These are phyloP conservation scores for Camelina laxa DNA, from an alignment of 345 rosid genomes.

Conservation along the genomic window DNA sequence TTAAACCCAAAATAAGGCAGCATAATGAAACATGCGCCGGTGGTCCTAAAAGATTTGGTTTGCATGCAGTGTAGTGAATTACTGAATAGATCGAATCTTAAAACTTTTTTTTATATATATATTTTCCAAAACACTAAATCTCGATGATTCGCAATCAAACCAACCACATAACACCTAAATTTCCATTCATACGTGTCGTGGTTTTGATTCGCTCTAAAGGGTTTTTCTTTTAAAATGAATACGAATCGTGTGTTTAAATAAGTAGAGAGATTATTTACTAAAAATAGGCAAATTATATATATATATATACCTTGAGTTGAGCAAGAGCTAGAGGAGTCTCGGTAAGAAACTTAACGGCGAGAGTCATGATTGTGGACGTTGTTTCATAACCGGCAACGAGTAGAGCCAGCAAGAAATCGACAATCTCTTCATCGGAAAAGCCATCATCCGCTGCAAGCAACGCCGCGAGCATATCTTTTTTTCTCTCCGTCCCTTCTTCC, in stretches of 20 bases:
- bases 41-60: slow-evolving; percentile 25
- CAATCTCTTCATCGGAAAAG: slow-evolving; percentile 85
- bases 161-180: slow-evolving; percentile 41
- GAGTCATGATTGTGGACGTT: slow-evolving; percentile 93
- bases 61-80: slow-evolving; percentile 38
- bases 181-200: slow-evolving; percentile 27
- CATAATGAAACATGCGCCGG: slow-evolving; percentile 30
- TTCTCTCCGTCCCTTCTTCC: slow-evolving; percentile 46
- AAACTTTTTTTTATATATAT: neutral
- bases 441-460: slow-evolving; percentile 67
- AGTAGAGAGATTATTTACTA: neutral
- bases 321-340: slow-evolving; percentile 91
- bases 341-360: slow-evolving; percentile 91
- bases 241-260: neutral
- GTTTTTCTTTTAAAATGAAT: neutral
- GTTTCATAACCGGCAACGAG: slow-evolving; percentile 99
- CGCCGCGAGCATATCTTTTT: slow-evolving; percentile 82
- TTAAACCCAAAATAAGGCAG: slow-evolving; percentile 25
- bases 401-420: slow-evolving; percentile 84
- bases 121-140: slow-evolving; percentile 26
- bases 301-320: slow-evolving; percentile 69
- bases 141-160: slow-evolving; percentile 36
- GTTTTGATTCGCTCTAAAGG: slow-evolving; percentile 9
- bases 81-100: slow-evolving; percentile 31
- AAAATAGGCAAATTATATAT: neutral